A percentile compares a stretch with the other conserved stretches of the same genome.
Conservation (phyloP, 768 basidiomycete species). For the Agrocybe praecox region DNA sequence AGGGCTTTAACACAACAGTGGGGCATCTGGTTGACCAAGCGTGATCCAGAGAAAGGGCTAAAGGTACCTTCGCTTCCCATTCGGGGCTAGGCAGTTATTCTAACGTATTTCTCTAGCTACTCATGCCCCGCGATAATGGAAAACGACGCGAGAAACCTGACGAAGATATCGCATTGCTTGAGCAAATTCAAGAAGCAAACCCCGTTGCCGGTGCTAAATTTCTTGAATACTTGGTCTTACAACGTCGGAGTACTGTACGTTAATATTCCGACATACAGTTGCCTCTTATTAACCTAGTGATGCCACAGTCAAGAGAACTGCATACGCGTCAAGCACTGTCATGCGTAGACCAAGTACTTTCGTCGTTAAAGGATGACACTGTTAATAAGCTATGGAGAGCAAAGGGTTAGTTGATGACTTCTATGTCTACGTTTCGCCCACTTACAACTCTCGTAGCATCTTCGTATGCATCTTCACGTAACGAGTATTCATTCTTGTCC, state of each 20-base stretch:
- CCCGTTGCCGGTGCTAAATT: slow-evolving; percentile 67
- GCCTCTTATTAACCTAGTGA: not conserved
- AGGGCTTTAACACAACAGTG: slow-evolving; percentile 68
- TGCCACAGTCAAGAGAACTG: slow-evolving; percentile 54
- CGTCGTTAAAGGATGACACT: slow-evolving; percentile 48
- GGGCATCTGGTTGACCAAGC: slow-evolving; percentile 78
- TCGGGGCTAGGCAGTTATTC: not conserved
- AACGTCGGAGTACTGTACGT: slow-evolving; percentile 61
- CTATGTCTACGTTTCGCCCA: not conserved
- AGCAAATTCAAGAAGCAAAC: slow-evolving; percentile 58
- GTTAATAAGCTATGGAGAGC: slow-evolving; percentile 70
- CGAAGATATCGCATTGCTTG: slow-evolving; percentile 61
- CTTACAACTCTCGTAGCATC: slow-evolving; percentile 35
- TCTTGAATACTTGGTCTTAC: slow-evolving; percentile 80
- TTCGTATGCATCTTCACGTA: slow-evolving; percentile 51
- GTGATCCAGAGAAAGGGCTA: slow-evolving; percentile 70
- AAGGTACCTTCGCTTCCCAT: slow-evolving; percentile 46
- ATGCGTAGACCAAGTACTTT: slow-evolving; percentile 57
- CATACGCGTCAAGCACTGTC: slow-evolving; percentile 66
- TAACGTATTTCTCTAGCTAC: slow-evolving; percentile 44
- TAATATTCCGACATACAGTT: not conserved
- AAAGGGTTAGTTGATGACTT: slow-evolving; percentile 47
- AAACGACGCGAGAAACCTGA: slow-evolving; percentile 60
- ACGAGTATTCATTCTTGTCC: slow-evolving; percentile 55
- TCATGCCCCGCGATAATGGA: slow-evolving; percentile 54